Evolutionary conservation across 2,329 filamentous ascomycete genomes (phyloP).

Genomic region (Exutisphaerella laricina): DNA sequence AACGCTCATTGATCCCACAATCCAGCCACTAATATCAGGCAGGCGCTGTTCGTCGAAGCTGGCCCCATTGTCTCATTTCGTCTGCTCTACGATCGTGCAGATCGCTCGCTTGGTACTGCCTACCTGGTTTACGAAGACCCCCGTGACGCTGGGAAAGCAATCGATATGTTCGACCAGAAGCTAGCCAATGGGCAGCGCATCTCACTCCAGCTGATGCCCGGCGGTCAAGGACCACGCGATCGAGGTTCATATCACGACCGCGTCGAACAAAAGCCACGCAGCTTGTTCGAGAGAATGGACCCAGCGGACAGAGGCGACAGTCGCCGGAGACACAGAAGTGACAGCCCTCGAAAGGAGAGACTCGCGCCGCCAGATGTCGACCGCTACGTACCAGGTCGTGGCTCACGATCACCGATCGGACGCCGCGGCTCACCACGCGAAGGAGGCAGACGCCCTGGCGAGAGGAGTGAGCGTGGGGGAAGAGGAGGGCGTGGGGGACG

Average conservation of each 20-base stretch:
- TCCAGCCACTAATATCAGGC: constrained; percentile 7
- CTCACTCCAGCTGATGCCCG: constrained; percentile 61
- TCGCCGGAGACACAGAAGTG: constrained; percentile 33
- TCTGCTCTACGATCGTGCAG: constrained; percentile 78
- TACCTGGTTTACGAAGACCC: constrained; percentile 72
- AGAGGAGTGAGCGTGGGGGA: constrained; percentile 40
- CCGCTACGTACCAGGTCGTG: constrained; percentile 65
- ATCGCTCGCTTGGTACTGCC: constrained; percentile 78
- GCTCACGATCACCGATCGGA: constrained; percentile 51
- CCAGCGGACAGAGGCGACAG: constrained; percentile 22
- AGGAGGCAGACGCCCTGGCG: constrained; percentile 43
- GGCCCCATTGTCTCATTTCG: constrained; percentile 64
- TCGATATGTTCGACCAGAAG: constrained; percentile 78
- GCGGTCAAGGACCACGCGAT: constrained; percentile 40
- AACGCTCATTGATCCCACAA: background rate
- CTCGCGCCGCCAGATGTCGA: constrained; percentile 65
- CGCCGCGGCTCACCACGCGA: constrained; percentile 46
- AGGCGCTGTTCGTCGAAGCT: constrained; percentile 78
- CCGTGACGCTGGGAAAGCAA: constrained; percentile 66
- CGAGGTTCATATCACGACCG: constrained; percentile 44
- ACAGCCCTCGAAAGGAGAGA: constrained; percentile 47
- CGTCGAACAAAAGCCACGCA: constrained; percentile 48
- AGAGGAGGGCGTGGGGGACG: constrained; percentile 39
- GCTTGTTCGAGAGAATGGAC: constrained; percentile 61
- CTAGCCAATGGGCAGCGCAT: constrained; percentile 84